Base-by-base conservation (phyloP, 768 basidiomycete species). In the Leccinellum luteum region DNA sequence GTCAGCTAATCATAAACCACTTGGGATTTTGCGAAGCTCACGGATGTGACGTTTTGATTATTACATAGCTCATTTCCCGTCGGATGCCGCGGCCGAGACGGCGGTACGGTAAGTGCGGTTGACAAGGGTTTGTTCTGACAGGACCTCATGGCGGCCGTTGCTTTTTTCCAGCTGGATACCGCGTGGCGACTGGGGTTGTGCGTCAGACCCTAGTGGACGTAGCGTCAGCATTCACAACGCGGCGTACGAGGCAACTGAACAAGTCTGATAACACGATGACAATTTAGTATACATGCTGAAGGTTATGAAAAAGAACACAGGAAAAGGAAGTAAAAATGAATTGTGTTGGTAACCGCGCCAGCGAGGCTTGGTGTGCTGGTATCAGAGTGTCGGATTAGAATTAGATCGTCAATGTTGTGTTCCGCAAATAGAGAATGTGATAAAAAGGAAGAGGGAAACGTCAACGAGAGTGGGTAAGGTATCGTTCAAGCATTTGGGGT, bases 211-310 rank as follows among this genome's bases (percentile, higher is more conserved):
- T 30, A 94, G 92, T 61, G 97, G 97, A 30, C 81, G 97, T 51
- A 94, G 92, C 61, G 96, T 98, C 69, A 88, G 84, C 73, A 98
- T 98, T 66, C 97, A 99, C 81, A 92, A 88, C 65, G 86, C 92
- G 50, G 96, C 97, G 13, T 97, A 98, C 72, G 73, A 76, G 25
- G 56, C 56, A 45, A 60, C 50, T 14, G 57, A 60, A 44, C 32
- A 60, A 55, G 49, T 58, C 53, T 57, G 49, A 59, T 55, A 58
- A 56, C 54, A 52, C 41, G 61, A 62, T 32, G 59, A 17, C 59
- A 60, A 60, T 59, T 52, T 60, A 56, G 45, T 60, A 51, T 61
- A 64, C 64, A 68, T 64, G 67, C 54, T 64, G 56, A 63, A 59
- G 47, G 48, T 50, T 58, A 23, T 52, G 54, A 28, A 56, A 47